Base-by-base conservation (phyloP, 768 basidiomycete species). In the Imleria badia region DNA sequence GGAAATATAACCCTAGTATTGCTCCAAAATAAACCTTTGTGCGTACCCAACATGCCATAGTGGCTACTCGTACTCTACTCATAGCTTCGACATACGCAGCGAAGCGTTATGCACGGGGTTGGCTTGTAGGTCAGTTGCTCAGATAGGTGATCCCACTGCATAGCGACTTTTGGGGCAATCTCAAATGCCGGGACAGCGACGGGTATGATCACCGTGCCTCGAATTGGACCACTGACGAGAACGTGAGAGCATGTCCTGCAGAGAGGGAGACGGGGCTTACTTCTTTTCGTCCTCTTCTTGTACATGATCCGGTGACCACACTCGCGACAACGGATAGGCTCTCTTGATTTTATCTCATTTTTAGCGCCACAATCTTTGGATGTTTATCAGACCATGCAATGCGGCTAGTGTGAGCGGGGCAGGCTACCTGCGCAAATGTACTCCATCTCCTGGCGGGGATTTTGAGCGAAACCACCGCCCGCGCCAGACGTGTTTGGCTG, bases 251-350 rank as follows among this genome's bases (percentile, higher is more conserved):
- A 22, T 33, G 48, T 12, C 14, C 33, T 6, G 29, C 2, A 39
- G 15, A 20, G n/a, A 19, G 17, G 15, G 23, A 19, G 9, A 3
- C 14, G 6, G 48, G 19, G 76, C 94, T 69, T 64, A 98, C 96
- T 95, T 79, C 93, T 79, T 67, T 82, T 91, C 22, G 94, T 96
- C 65, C 96, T 78, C 73, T 95, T 97, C 76, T 98, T 98, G 75
- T 97, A 98, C 92, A 98, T 94, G 70, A 98, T 96, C 48, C 96
- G 85, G 72, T 98, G 96, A 4, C 96, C 96, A 66, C 96, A 98
- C 68, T 98, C 94, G 61, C 90, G 81, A 74, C 96, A 98, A 52
- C 96, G 87, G 60, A 98, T 95, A 40, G 93, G 92, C 70, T 98
- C 96, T 55, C 92, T 79, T 9, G 91, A 78, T 72, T 85, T 88